These are phyloP conservation scores for Suillus ampliporus DNA, from an alignment of 768 basidiomycete species.

Conservation along the genomic window DNA sequence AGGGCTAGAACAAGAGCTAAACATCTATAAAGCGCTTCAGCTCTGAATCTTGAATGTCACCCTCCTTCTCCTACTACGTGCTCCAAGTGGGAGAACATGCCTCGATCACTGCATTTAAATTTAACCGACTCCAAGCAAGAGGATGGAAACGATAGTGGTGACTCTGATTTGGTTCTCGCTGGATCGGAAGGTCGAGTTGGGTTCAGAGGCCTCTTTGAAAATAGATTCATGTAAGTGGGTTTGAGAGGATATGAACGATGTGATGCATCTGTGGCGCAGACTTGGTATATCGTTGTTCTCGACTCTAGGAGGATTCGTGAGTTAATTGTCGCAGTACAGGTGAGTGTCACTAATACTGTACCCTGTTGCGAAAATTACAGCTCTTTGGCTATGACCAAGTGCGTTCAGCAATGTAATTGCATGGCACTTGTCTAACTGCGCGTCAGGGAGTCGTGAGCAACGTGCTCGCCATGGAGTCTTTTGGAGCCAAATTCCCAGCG, in stretches of 20 bases:
- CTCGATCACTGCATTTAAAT: neutral
- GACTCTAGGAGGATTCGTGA: slow-evolving; percentile 38
- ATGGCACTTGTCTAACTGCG: neutral
- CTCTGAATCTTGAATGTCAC: neutral
- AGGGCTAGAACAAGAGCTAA: neutral
- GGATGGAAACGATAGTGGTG: neutral
- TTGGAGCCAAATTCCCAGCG: slow-evolving; percentile 38
- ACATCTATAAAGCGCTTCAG: neutral
- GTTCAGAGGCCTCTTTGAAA: slow-evolving; percentile 34
- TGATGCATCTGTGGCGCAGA: slow-evolving; percentile 18
- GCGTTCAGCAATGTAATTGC: neutral
- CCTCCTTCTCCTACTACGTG: neutral
- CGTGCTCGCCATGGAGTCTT: slow-evolving; percentile 40
- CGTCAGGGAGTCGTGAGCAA: slow-evolving; percentile 36
- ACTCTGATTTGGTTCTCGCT: slow-evolving; percentile 18
- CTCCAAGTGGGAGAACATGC: neutral
- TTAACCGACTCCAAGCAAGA: neutral
- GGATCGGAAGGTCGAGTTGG: slow-evolving; percentile 28
- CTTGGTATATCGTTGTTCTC: slow-evolving; percentile 39
- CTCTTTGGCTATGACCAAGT: slow-evolving; percentile 41
- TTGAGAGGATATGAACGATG: neutral
- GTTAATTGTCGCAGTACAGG: slow-evolving; percentile 16
- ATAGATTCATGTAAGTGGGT: slow-evolving; percentile 31
- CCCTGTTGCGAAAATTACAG: slow-evolving; percentile 14
- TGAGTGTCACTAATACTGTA: neutral